Evolutionary conservation across 2,329 filamentous ascomycete species (phyloP).

Genomic region (Ophidiomyces ophidiicola): DNA sequence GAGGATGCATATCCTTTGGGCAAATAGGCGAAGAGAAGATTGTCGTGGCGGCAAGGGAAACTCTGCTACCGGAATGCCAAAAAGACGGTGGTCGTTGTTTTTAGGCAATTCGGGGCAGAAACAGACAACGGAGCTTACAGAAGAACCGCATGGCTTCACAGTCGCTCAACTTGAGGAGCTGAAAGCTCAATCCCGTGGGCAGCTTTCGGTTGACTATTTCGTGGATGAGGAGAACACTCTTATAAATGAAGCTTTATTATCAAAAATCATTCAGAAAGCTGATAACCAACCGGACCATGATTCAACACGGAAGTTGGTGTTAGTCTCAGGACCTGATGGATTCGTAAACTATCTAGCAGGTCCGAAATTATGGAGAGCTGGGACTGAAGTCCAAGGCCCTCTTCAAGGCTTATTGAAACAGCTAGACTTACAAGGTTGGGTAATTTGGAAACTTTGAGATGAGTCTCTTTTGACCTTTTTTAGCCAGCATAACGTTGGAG

Average conservation of each 20-base stretch:
- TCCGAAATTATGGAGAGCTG: constrained; percentile 60
- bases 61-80: constrained; percentile 20
- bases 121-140: not conserved
- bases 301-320: constrained; percentile 42
- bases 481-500: constrained; percentile 10
- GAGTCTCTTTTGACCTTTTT: not conserved
- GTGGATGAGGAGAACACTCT: constrained; percentile 66
- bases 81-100: constrained; percentile 24
- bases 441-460: constrained; percentile 46
- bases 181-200: constrained; percentile 44
- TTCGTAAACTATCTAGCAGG: constrained; percentile 75
- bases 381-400: constrained; percentile 61
- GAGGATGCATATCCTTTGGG: constrained; percentile 68
- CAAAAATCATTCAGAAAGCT: constrained; percentile 20
- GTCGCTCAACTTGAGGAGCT: constrained; percentile 52
- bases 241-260: constrained; percentile 45
- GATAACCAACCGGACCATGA: constrained; percentile 15
- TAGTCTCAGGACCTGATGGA: constrained; percentile 82
- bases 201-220: constrained; percentile 58
- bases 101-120: not conserved
- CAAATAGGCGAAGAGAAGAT: constrained; percentile 55
- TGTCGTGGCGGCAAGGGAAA: constrained; percentile 50
- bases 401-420: constrained; percentile 55
- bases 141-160: constrained; percentile 29
- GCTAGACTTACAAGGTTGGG: constrained; percentile 47